These are phyloP conservation scores for Ustilago xerochloae DNA, from an alignment of 1,284 basidiomycete species.

Conservation along the genomic window DNA sequence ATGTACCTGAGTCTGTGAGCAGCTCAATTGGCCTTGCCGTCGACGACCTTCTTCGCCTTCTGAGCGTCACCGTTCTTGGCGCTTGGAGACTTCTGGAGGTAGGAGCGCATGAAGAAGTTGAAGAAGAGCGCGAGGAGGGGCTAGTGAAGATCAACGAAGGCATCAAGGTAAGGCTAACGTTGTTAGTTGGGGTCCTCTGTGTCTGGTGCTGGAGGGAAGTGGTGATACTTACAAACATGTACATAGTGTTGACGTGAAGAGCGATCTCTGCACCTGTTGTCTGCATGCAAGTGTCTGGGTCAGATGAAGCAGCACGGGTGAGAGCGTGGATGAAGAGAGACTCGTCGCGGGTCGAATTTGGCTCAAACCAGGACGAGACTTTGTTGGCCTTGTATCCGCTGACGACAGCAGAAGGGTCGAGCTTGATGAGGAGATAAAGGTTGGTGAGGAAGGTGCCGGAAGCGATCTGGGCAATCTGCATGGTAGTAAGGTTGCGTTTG, in stretches of 20 bases:
- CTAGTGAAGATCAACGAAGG: constrained; percentile 6
- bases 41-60: not conserved
- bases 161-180: not conserved
- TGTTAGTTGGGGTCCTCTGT: not conserved
- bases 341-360: not conserved
- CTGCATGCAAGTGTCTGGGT: constrained; percentile 50
- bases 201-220: too few species aligned
- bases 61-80: constrained; percentile 1
- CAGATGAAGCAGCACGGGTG: constrained; percentile 18
- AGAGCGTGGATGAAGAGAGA: constrained; percentile 33
- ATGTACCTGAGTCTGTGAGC: too few species aligned
- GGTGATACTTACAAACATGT: constrained; percentile 54
- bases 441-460: constrained; percentile 60
- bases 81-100: constrained; percentile 30
- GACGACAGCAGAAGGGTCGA: constrained; percentile 34
- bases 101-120: constrained; percentile 58
- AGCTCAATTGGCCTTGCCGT: not conserved
- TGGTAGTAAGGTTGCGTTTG: constrained; percentile 61
- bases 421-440: constrained; percentile 49
- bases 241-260: constrained; percentile 59
- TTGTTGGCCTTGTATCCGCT: constrained; percentile 18
- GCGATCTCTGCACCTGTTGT: constrained; percentile 52
- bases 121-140: constrained; percentile 59
- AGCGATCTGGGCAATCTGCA: constrained; percentile 62
- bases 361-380: constrained; percentile 18